Evolutionary conservation across 116 monocot genomes (phyloP).

Genomic region (Zostera marina): DNA sequence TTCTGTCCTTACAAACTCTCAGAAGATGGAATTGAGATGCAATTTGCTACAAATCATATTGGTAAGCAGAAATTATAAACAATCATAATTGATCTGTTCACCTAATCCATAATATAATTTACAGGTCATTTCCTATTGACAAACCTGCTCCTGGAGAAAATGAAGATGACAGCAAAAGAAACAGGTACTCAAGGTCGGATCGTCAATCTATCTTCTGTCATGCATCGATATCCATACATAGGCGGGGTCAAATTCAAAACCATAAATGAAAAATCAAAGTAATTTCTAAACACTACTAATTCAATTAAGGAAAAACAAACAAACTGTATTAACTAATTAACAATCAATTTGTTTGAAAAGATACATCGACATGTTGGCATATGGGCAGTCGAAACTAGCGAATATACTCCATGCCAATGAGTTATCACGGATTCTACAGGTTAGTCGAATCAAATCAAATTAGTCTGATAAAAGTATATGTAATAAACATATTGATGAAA

Average conservation of each 20-base stretch:
- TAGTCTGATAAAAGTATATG: too few relatives aligned
- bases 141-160: constrained; percentile 79
- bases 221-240: constrained; percentile 49
- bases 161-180: constrained; percentile 65
- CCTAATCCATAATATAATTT: background rate
- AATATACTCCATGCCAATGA: constrained; percentile 62
- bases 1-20: constrained; percentile 87
- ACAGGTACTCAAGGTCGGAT: constrained; percentile 74
- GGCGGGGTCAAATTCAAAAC: constrained; percentile 60
- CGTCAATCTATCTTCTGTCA: constrained; percentile 79
- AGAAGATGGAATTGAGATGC: constrained; percentile 88
- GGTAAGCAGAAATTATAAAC: constrained; percentile 18
- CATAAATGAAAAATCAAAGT: constrained; percentile 46
- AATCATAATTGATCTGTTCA: too few relatives aligned
- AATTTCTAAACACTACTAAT: background rate
- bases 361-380: constrained; percentile 69
- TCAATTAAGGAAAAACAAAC: too few relatives aligned
- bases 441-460: constrained; percentile 6
- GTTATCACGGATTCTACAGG: constrained; percentile 61
- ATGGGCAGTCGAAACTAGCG: constrained; percentile 91
- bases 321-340: constrained; percentile 3
- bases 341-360: constrained; percentile 27
- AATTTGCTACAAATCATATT: constrained; percentile 94
- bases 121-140: constrained; percentile 89
- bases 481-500: background rate